Base-by-base conservation (phyloP, 768 basidiomycete genomes). In the Boletus reticuloceps region DNA sequence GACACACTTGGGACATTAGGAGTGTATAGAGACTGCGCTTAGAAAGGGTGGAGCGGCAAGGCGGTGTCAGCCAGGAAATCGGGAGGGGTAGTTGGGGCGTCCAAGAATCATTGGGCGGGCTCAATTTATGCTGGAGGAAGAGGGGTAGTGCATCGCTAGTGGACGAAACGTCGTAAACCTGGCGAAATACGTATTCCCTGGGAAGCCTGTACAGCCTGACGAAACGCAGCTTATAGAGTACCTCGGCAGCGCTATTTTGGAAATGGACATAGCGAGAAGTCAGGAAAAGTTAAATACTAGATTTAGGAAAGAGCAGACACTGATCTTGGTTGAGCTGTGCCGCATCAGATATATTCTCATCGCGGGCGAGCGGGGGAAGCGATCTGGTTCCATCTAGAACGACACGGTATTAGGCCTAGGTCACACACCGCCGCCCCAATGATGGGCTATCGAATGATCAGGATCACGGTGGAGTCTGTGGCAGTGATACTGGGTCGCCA, bases 131-230 rank as follows among this genome's bases (percentile, higher is more conserved):
- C 54, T 59, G 56, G 34, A 45, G 49, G 20, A 40, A 57, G 59
- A 58, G 64, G 58, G 63, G 65, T 44, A 57, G 54, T 22, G 36
- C 59, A 60, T 58, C 59, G 66, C 56, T 64, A 69, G 55, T 42
- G 55, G 57, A 47, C 55, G 47, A 63, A 68, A 59, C 58, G 44
- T 67, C 63, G 69, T 65, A 69, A 64, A 52, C 34, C 34, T 68
- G 56, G 55, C 66, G 58, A 68, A 58, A 61, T 70, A 68, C 59
- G 65, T 69, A 69, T 66, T 68, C 58, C 70, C 70, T 56, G 56
- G 48, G 54, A 69, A 66, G 64, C 59, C 56, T 62, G 68, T 69
- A 69, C 67, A 69, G 69, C 65, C 62, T 61, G 58, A 60, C 64
- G 58, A 61, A 66, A 60, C 55, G 57, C 53, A 60, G 49, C 11